phyloP scores from a whole-genome alignment of 2,329 filamentous ascomycete genomes.

The Penicillium sp. region DNA sequence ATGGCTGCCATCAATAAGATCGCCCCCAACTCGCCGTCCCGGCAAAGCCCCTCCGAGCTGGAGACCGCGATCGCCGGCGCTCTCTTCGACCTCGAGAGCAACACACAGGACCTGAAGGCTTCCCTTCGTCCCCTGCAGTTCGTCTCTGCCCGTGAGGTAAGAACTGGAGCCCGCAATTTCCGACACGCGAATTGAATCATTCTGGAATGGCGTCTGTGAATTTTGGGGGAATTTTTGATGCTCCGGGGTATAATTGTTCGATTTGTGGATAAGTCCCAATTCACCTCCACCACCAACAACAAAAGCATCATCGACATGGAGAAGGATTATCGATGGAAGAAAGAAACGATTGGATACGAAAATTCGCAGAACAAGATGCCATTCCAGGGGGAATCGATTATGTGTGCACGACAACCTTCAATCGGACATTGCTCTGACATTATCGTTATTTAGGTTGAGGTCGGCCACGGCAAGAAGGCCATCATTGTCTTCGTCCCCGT shows the following conservation, averaged over 20 bases:
- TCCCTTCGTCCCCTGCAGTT: slow-evolving; percentile 97
- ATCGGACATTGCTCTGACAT: slow-evolving; percentile 27
- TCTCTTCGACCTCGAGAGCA: slow-evolving; percentile 98
- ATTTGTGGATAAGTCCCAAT: slow-evolving; percentile 16
- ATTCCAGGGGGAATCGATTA: slow-evolving; percentile 5
- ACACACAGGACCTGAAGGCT: slow-evolving; percentile 96
- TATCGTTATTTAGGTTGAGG: slow-evolving; percentile 76
- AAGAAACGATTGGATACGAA: neutral
- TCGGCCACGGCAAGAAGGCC: slow-evolving; percentile 99
- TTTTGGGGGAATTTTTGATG: slow-evolving; percentile 14
- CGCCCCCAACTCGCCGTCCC: slow-evolving; percentile 91
- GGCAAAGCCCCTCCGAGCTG: slow-evolving; percentile 93
- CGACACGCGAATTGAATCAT: slow-evolving; percentile 13
- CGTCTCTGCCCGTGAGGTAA: slow-evolving; percentile 98
- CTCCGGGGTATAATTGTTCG: slow-evolving; percentile 15
- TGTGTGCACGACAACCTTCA: slow-evolving; percentile 15
- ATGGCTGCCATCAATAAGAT: slow-evolving; percentile 96
- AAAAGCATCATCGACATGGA: neutral
- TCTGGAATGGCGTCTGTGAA: slow-evolving; percentile 18
- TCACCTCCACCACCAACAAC: slow-evolving; percentile 6
- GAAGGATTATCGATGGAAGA: neutral
- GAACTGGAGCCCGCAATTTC: slow-evolving; percentile 35
- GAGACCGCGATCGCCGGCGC: slow-evolving; percentile 95
- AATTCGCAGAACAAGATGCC: slow-evolving; percentile 8
- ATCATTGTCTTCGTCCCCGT: slow-evolving; percentile 99